Evolutionary conservation across 805 yeast species (phyloP).

Genomic region (Danielia oregonensis): DNA sequence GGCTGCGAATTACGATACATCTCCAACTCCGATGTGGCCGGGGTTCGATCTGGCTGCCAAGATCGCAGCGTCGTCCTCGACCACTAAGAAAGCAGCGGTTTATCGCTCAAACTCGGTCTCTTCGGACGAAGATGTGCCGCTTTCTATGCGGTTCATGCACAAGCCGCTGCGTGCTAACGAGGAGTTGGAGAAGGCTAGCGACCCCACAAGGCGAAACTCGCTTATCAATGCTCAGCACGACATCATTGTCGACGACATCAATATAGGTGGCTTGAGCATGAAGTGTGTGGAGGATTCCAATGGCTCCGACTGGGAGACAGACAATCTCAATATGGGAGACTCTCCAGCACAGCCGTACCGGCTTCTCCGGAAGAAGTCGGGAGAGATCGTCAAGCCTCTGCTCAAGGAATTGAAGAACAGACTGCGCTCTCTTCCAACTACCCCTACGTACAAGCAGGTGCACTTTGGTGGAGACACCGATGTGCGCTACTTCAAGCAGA

Average conservation of each 20-base stretch:
- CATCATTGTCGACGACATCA: slow-evolving; percentile 2
- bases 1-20: background rate
- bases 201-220: slow-evolving; percentile 28
- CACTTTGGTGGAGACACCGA: slow-evolving; percentile 72
- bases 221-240: slow-evolving; percentile 17
- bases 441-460: slow-evolving; percentile 67
- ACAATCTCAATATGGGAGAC: slow-evolving; percentile 1
- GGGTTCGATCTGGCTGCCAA: background rate
- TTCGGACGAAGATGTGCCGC: slow-evolving; percentile 16
- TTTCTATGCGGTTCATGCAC: slow-evolving; percentile 35
- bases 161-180: slow-evolving; percentile 35
- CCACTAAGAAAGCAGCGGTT: background rate
- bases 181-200: slow-evolving; percentile 28
- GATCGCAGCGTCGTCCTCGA: background rate
- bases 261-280: too few species aligned
- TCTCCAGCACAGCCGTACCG: slow-evolving; percentile 11
- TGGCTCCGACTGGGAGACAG: too few species aligned
- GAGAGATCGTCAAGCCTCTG: slow-evolving; percentile 55
- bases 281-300: too few species aligned
- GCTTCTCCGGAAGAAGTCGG: slow-evolving; percentile 77
- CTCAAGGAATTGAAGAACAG: slow-evolving; percentile 45
- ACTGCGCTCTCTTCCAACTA: slow-evolving; percentile 37
- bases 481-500: slow-evolving; percentile 66
- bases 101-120: slow-evolving; percentile 4
- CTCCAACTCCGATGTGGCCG: too few species aligned